These are phyloP conservation scores for Penicillium sp. DNA, from an alignment of 2,329 filamentous ascomycete species.

Conservation along the genomic window DNA sequence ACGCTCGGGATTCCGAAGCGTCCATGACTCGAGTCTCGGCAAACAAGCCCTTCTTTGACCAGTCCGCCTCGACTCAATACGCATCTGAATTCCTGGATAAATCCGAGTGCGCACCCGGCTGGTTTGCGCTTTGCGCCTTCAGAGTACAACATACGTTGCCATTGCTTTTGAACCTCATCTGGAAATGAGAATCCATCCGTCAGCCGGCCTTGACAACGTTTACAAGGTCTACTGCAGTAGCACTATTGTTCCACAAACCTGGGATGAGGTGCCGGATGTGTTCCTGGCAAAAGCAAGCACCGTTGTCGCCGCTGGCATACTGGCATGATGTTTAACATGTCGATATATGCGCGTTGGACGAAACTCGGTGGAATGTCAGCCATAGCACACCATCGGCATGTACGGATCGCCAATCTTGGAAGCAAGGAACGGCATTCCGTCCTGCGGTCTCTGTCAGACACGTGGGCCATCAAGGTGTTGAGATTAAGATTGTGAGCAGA, in stretches of 20 bases:
- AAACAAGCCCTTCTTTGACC: neutral
- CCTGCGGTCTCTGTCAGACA: slow-evolving; percentile 17
- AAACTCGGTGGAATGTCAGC: slow-evolving; percentile 6
- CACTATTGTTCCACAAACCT: slow-evolving; percentile 1
- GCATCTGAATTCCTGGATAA: no score
- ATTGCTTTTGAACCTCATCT: no score
- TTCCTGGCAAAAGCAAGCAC: slow-evolving; percentile 5
- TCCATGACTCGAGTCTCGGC: slow-evolving; percentile 3
- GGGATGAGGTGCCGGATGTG: neutral
- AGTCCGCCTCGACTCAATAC: neutral
- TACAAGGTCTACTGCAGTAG: neutral
- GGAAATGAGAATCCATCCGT: neutral
- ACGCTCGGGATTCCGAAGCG: slow-evolving; percentile 7
- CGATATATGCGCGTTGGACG: neutral
- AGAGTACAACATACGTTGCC: no score
- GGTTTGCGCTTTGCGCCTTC: neutral
- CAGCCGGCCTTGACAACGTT: neutral
- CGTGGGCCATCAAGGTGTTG: slow-evolving; percentile 9
- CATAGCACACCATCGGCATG: slow-evolving; percentile 8
- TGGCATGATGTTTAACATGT: slow-evolving; percentile 7
- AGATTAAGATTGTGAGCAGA: neutral
- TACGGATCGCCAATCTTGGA: slow-evolving; percentile 6
- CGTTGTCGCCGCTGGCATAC: neutral
- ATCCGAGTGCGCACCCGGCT: neutral
- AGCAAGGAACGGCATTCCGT: slow-evolving; percentile 14